Base-by-base conservation (phyloP, 1,139 yeast species). In the Candida sp. region DNA sequence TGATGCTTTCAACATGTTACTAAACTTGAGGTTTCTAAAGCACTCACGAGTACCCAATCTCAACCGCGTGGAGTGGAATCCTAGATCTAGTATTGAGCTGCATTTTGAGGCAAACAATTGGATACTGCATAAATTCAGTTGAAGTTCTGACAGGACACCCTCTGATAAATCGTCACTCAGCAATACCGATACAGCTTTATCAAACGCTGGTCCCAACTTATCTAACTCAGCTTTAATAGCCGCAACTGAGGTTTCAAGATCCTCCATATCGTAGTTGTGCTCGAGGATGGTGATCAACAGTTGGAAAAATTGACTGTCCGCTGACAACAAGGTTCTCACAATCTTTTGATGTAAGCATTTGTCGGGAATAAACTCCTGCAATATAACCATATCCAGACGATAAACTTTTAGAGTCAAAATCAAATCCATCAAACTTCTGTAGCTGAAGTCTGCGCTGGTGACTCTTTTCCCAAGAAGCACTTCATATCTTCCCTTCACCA, bases 401-500 rank as follows among this genome's bases (percentile, higher is more conserved):
- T 34, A 22, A 2, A 47, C 17, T 22, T 50, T 49, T 11, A 49
- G 22, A 12, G 12, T 27, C 30, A 35, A 46, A 8, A 53, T 34
- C n/a, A 48, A 23, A 22, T 34, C 37, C 30, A 49, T 11, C 9
- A 48, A 34, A 4, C 8, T 8, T n/a, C 11, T n/a, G 28, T 32
- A 33, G n/a, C 7, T 6, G n/a, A 34, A n/a, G 11, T 35, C 40
- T 2, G 40, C 33, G 22, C 27, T 7, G 5, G 23, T 17, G 4
- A 47, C 37, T 5, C 26, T 30, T 47, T 48, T 41, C 23, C 43
- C 35, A 6, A 7, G 23, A 12, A 48, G 25, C 2, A 55, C 11
- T 3, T 50, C 22, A 27, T 44, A 50, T 28, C 47, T 49, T 7
- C 27, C 17, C 22, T 44, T 40, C 2, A 50, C 23, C 12, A 54